phyloP scores from a whole-genome alignment of 768 basidiomycete species.

The Pleurotus ostreatus region DNA sequence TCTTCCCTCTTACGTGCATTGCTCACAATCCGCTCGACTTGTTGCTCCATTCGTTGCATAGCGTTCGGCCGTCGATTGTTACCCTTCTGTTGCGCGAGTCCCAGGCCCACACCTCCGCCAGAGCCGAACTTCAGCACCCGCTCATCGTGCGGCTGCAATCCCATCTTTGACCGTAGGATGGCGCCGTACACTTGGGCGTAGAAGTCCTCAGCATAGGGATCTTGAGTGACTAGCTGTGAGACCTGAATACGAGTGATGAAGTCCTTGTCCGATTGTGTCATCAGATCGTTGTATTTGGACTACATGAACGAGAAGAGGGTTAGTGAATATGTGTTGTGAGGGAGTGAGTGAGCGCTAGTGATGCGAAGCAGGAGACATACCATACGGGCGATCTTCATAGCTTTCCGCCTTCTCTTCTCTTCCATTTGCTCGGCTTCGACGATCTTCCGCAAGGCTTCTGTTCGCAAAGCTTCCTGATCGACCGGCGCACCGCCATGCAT shows the following conservation, averaged over 20 bases:
- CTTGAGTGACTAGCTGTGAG: slow-evolving; percentile 94
- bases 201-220: slow-evolving; percentile 97
- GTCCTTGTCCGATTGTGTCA: slow-evolving; percentile 98
- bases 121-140: slow-evolving; percentile 84
- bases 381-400: slow-evolving; percentile 87
- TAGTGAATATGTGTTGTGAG: slow-evolving; percentile 4
- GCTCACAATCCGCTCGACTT: slow-evolving; percentile 94
- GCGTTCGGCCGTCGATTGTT: slow-evolving; percentile 73
- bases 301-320: slow-evolving; percentile 22
- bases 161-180: slow-evolving; percentile 74
- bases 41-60: slow-evolving; percentile 90
- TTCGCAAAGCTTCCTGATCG: slow-evolving; percentile 67
- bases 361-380: slow-evolving; percentile 31
- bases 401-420: slow-evolving; percentile 74
- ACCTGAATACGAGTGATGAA: slow-evolving; percentile 99
- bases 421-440: slow-evolving; percentile 89
- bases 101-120: slow-evolving; percentile 81
- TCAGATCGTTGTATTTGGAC: slow-evolving; percentile 91
- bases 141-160: slow-evolving; percentile 66
- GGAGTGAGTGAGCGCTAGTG: not conserved
- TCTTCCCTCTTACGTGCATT: slow-evolving; percentile 84
- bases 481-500: slow-evolving; percentile 56
- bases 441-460: slow-evolving; percentile 85
- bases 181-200: slow-evolving; percentile 96
- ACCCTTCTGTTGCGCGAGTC: slow-evolving; percentile 58